Base-by-base conservation (phyloP, 2,329 filamentous ascomycete species). In the Polytolypa hystricis region DNA sequence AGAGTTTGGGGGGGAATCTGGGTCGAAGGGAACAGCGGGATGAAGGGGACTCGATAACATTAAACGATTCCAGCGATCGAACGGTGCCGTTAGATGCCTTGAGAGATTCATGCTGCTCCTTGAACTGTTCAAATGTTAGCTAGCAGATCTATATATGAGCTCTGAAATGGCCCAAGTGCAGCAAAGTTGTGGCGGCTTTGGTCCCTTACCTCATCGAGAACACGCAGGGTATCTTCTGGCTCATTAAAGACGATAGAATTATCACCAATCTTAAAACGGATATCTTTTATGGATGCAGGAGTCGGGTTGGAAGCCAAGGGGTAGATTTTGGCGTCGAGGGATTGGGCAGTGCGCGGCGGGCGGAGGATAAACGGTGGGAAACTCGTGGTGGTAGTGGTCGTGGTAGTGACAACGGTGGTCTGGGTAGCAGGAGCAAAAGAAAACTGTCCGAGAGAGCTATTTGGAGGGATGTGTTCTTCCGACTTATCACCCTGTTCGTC, bases 281-380 rank as follows among this genome's bases (percentile, higher is more conserved):
- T 81, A 39, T 77, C 78, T 44, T 77, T 76, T 42, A 98, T 66
- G 35, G 82, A 79, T 11, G 77, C 73, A 2, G 91, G 91, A 1
- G 87, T 93, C 1, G 84, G 81, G 33, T 83, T 79, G 43, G 74
- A 72, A 25, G 89, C 89, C 19, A 98, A 69, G 26, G 91, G 91
- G 57, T 93, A 98, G 50, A 91, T 77, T 57, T 93, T 93, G 10
- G 81, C 71, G 58, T 96, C 86, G 40, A 94, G 74, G 37, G 79
- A 72, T 41, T 73, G 67, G 21, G 86, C 70, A 35, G 77, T 74
- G 36, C 75, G 74, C 16, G 84, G 81, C 41, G 83, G 74, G 46
- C 77, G 78, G 47, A 94, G 76, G 38, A 84, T 69, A 40, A 95
- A 68, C n/a, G 85, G 85, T 31, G 89, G 87, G 47, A 91, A 93